Evolutionary conservation across 148 eudicot species (phyloP), one percentile per base, ranked within the genome.

Genomic region (Drosera capensis): DNA sequence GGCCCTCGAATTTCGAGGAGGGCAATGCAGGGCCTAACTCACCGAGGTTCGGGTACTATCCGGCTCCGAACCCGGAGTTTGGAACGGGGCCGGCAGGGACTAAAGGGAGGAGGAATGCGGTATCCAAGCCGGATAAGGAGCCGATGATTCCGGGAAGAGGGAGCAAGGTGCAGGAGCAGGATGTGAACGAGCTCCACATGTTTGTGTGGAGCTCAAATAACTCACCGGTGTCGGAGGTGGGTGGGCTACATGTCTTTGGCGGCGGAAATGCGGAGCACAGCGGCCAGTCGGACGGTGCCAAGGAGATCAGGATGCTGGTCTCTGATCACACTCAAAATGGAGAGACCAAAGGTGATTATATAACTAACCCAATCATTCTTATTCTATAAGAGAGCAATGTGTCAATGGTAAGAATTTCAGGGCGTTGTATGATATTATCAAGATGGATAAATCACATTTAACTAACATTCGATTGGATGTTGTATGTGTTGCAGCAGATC

Each of bases 121-220:
- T 13, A 34, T n/a, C 2, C 14, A 3, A 17, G 43, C 16, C 18
- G 29, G 30, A 28, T 26, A 3, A 16, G 0, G 26, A 5, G 4
- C 49, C 18, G 14, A n/a, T 11, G 15, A 8, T 40, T 19, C 18
- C 39, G 20, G 0, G 48, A 30, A 5, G 14, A 25, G 46, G 2
- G 48, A 24, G 29, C 5, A 44, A 24, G 8, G 8, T 8, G 28
- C 3, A 5, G 3, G 79, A 67, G 35, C 66, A 70, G 25, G 93
- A 86, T 9, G 96, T 87, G 1, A 86, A 86, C 26, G 96, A 86
- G 68, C 77, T 86, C 9, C 96, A 86, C 45, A 86, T 81, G 96
- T 86, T 86, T 30, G 96, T 86, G 30, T 86, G 96, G 96, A 86
- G 96, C 57, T 73, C 93, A 0, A 82, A 87, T 49, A 84, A 79